Evolutionary conservation across 169 alveolate species (phyloP).

Genomic region (Neospora caninum): DNA sequence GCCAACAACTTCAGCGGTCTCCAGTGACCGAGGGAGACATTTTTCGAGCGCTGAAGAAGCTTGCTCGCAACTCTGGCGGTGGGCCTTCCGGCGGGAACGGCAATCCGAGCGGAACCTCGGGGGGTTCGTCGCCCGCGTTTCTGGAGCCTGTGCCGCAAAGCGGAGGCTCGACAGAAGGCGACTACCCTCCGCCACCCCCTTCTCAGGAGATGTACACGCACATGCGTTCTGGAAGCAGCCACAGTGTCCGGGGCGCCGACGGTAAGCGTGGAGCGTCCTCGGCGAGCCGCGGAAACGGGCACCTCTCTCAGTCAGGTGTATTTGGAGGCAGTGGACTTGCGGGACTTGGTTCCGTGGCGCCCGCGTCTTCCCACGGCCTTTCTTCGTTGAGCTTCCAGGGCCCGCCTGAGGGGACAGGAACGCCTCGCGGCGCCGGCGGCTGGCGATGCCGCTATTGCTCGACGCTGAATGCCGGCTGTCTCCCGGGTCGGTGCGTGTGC

Average conservation of each 20-base stretch:
- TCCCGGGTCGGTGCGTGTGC: neutral
- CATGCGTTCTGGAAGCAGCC: neutral
- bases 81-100: neutral
- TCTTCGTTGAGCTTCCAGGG: neutral
- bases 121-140: neutral
- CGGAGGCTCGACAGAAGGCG: neutral
- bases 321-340: neutral
- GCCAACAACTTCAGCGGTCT: neutral
- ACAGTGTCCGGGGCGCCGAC: neutral
- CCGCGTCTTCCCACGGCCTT: neutral
- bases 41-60: slow-evolving; percentile 2
- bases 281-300: neutral
- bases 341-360: neutral
- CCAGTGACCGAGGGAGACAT: neutral
- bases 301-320: neutral
- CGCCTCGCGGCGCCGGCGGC: neutral
- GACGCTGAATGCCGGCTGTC: neutral
- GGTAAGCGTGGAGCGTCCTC: neutral
- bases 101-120: neutral
- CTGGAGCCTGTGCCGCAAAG: neutral
- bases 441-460: neutral
- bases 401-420: neutral
- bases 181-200: neutral
- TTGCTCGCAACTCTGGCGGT: neutral
- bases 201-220: neutral